Conservation (phyloP, 2,329 filamentous ascomycete genomes). For the Ceratocystis lukuohia region DNA sequence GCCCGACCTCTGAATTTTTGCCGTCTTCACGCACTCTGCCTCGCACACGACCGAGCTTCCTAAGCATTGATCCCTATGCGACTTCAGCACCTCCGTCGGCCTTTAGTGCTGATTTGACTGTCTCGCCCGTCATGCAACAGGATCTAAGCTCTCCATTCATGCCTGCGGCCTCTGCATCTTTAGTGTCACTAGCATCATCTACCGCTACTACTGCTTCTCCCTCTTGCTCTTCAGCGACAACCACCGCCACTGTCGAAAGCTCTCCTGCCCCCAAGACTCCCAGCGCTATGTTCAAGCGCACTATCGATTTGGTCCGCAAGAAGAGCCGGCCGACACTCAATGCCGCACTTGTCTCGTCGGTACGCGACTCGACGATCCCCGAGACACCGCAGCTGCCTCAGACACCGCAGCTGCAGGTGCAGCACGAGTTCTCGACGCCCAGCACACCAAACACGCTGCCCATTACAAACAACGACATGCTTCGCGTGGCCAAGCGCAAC, state of each 20-base stretch:
- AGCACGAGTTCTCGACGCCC: conserved; percentile 1
- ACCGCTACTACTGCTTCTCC: conserved; percentile 4
- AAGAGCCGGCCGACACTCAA: conserved; percentile 39
- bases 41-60: conserved; percentile 32
- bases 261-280: conserved; percentile 27
- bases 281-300: conserved; percentile 38
- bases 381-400: conserved; percentile 22
- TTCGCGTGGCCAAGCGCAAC: conserved; percentile 33
- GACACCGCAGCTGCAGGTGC: not conserved
- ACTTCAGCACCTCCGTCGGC: conserved; percentile 25
- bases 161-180: conserved; percentile 1
- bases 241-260: conserved; percentile 18
- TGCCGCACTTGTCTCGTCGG: conserved; percentile 23
- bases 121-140: conserved; percentile 3
- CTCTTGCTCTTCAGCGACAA: conserved; percentile 6
- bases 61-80: conserved; percentile 42
- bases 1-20: conserved; percentile 20
- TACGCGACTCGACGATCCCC: conserved; percentile 27
- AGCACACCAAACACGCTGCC: conserved; percentile 24
- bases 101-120: not conserved
- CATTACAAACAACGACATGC: conserved; percentile 36
- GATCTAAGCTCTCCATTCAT: conserved; percentile 1
- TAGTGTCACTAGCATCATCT: not conserved
- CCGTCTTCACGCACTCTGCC: not conserved
- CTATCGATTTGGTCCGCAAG: conserved; percentile 42